Base-by-base conservation (phyloP, 2,329 filamentous ascomycete species). In the Fusarium sp. region DNA sequence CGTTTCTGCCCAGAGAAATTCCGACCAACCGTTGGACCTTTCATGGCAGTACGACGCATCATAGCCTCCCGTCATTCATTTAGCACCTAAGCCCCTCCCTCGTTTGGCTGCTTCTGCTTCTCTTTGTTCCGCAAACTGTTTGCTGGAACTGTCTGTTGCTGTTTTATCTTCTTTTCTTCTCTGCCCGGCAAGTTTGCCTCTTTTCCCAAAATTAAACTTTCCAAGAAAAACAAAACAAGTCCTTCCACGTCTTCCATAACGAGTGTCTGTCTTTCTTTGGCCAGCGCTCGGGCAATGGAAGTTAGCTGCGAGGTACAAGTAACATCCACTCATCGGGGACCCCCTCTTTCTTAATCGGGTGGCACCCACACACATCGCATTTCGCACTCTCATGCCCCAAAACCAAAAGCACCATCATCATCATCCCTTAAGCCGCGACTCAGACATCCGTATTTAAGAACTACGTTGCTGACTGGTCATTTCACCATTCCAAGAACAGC, bases 401-500 rank as follows among this genome's bases (percentile, higher is more conserved):
- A 70, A 50, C 39, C 43, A 65, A 61, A 61, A 54, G 53, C 50
- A 52, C 53, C 55, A 67, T 67, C 56, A 60, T 66, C 54, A 69
- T 65, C 59, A 54, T 71, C 58, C 56, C 72, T 63, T 62, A 49
- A 58, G 58, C 61, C 58, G 53, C 69, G 64, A 58, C 70, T 70
- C 62, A 66, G 59, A 65, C 67, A 67, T 57, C 50, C 59, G 49
- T 66, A 65, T 62, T 59, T 50, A 59, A 65, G 62, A 63, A 63
- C 68, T 57, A 65, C 45, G 52, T 69, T 72, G 69, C 72, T 74
- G 72, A 74, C 72, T 74, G 71, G 71, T 69, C 62, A 67, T 58
- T 59, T 70, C 72, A 67, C 67, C 69, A 71, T 75, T 75, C 72
- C 69, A 74, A 74, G 70, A 75, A 74, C 70, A 74, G 72, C 66